Evolutionary conservation across 768 basidiomycete genomes (phyloP).

Genomic region (Tephrocybe sp.): DNA sequence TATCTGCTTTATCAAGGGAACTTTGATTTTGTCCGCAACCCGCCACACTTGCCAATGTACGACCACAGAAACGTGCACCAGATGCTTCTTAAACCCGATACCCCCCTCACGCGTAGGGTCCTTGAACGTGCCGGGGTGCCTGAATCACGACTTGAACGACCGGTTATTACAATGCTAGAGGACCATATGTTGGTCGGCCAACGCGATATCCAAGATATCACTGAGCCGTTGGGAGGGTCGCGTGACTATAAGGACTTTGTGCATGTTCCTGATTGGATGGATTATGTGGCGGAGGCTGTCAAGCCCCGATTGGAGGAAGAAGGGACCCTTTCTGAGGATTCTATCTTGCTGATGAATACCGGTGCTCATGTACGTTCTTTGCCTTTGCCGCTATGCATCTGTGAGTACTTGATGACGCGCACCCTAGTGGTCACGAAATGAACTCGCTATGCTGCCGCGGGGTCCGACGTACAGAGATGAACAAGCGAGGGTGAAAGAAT

Average conservation of each 20-base stretch:
- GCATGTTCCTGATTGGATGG: constrained; percentile 25
- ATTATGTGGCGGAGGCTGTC: constrained; percentile 22
- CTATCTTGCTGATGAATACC: constrained; percentile 27
- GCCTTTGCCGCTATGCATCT: background rate
- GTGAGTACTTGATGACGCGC: background rate
- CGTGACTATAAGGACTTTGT: constrained; percentile 22
- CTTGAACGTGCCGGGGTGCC: constrained; percentile 25
- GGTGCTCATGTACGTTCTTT: constrained; percentile 24
- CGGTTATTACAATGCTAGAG: constrained; percentile 28
- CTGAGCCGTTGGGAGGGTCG: constrained; percentile 23
- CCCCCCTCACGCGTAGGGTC: constrained; percentile 21
- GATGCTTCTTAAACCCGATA: constrained; percentile 22
- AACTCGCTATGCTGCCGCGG: constrained; percentile 27
- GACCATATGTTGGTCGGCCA: constrained; percentile 28
- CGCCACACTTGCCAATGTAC: constrained; percentile 19
- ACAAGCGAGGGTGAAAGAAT: constrained; percentile 27
- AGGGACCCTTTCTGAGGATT: constrained; percentile 24
- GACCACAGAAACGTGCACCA: constrained; percentile 27
- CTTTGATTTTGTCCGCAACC: constrained; percentile 23
- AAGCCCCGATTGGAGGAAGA: constrained; percentile 22
- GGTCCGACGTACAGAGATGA: constrained; percentile 23
- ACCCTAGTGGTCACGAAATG: constrained; percentile 29
- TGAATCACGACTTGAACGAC: constrained; percentile 25
- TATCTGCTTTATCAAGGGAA: constrained; percentile 23
- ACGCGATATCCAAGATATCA: constrained; percentile 25